phyloP scores from a whole-genome alignment of 2,329 filamentous ascomycete species.

The Hypoxylon sp. region DNA sequence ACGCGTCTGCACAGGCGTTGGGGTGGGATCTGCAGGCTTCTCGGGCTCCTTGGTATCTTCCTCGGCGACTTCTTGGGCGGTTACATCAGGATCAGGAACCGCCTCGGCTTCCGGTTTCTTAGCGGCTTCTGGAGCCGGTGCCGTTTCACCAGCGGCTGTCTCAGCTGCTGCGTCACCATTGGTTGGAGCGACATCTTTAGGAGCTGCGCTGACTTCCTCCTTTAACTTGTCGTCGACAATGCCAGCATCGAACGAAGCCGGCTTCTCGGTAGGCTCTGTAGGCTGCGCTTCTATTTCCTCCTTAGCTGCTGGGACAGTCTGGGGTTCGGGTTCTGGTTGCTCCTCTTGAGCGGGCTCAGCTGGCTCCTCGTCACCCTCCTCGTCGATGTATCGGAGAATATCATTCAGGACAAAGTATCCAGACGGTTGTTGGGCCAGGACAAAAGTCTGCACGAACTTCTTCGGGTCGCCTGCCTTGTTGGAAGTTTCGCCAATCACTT shows the following conservation, averaged over 20 bases:
- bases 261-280: slow-evolving; percentile 56
- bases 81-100: slow-evolving; percentile 65
- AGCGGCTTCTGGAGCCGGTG: slow-evolving; percentile 52
- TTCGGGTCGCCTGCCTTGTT: slow-evolving; percentile 92
- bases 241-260: slow-evolving; percentile 57
- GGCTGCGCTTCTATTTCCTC: slow-evolving; percentile 53
- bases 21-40: slow-evolving; percentile 75
- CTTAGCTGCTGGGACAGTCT: slow-evolving; percentile 53
- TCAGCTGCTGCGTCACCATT: slow-evolving; percentile 60
- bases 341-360: slow-evolving; percentile 59
- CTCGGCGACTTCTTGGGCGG: slow-evolving; percentile 66
- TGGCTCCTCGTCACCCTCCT: slow-evolving; percentile 82
- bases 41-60: slow-evolving; percentile 72
- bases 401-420: slow-evolving; percentile 99
- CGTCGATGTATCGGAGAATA: slow-evolving; percentile 92
- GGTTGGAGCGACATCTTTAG: slow-evolving; percentile 59
- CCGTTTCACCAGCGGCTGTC: slow-evolving; percentile 54
- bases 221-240: slow-evolving; percentile 80
- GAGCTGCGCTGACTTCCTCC: slow-evolving; percentile 69
- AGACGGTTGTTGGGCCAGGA: slow-evolving; percentile 94
- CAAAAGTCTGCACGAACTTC: slow-evolving; percentile 98
- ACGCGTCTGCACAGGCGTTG: slow-evolving; percentile 67
- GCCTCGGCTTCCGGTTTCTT: slow-evolving; percentile 49
- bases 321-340: slow-evolving; percentile 51
- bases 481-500: slow-evolving; percentile 97